Conservation (phyloP, 163 green algal species). For the Scenedesmus sp. region DNA sequence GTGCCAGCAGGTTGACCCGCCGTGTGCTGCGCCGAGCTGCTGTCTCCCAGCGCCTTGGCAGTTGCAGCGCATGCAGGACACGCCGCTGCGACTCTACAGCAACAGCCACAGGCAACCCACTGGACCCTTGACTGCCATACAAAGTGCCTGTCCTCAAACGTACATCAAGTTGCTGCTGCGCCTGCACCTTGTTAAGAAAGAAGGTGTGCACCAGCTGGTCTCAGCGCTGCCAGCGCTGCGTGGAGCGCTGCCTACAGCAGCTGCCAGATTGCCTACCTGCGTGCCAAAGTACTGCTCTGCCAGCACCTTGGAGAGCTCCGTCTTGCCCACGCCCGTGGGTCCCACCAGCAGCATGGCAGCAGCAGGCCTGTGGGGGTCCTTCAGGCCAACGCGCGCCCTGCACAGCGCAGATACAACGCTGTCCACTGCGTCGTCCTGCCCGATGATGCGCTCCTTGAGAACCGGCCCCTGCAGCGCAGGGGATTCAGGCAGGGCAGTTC, state of each 20-base stretch:
- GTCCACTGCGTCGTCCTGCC: conserved; percentile 91
- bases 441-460: conserved; percentile 81
- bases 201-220: too few species aligned
- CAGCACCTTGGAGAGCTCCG: conserved; percentile 94
- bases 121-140: too few species aligned
- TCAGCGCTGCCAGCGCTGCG: too few species aligned
- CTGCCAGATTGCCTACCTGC: conserved; percentile 48
- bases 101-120: too few species aligned
- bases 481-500: too few species aligned
- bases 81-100: not conserved
- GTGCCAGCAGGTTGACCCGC: too few species aligned
- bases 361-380: conserved; percentile 88
- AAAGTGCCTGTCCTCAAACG: conserved; percentile 6
- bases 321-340: conserved; percentile 97
- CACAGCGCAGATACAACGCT: conserved; percentile 81
- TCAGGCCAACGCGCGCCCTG: conserved; percentile 81
- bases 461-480: conserved; percentile 50
- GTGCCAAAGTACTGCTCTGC: conserved; percentile 87
- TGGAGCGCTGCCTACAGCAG: too few species aligned
- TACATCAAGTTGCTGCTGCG: conserved; percentile 85
- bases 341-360: conserved; percentile 94
- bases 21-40: too few species aligned
- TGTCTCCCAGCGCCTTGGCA: too few species aligned
- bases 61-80: too few species aligned
- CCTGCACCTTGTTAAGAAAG: conserved; percentile 82